A percentile compares a stretch with the other conserved stretches of the same genome.
These are phyloP conservation scores for Talaromyces wortmannii DNA, from an alignment of 495 filamentous ascomycete genomes.

Conservation along the genomic window DNA sequence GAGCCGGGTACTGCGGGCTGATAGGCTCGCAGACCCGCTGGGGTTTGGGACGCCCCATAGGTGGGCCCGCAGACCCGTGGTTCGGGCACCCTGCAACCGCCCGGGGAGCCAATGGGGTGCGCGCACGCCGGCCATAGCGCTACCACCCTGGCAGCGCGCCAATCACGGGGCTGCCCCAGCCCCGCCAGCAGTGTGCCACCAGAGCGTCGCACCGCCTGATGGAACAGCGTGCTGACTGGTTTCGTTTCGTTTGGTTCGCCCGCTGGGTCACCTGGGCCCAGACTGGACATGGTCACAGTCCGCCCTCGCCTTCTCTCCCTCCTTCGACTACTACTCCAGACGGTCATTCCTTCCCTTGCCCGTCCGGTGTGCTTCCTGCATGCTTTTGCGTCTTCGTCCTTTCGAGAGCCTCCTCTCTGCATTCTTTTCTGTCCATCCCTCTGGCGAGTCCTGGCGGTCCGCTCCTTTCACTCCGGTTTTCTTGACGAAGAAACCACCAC, in stretches of 20 bases:
- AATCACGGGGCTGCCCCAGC: too few species aligned
- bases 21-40: too few species aligned
- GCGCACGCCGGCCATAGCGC: background rate
- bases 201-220: too few species aligned
- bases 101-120: too few species aligned
- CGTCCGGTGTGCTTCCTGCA: conserved; percentile 26
- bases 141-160: background rate
- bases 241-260: too few species aligned
- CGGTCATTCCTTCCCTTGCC: conserved; percentile 30
- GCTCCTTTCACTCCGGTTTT: conserved; percentile 16
- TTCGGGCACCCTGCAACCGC: background rate
- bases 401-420: conserved; percentile 9
- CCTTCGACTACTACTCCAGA: conserved; percentile 3
- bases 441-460: conserved; percentile 35
- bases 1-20: too few species aligned
- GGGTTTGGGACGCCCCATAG: too few species aligned
- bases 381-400: conserved; percentile 7
- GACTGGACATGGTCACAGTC: background rate
- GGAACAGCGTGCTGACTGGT: too few species aligned
- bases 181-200: too few species aligned
- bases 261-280: too few species aligned
- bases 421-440: conserved; percentile 13
- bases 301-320: conserved; percentile 7
- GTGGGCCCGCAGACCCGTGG: background rate
- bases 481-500: background rate